Conservation (phyloP, 2,329 filamentous ascomycete genomes). For the Talaromyces sp. region DNA sequence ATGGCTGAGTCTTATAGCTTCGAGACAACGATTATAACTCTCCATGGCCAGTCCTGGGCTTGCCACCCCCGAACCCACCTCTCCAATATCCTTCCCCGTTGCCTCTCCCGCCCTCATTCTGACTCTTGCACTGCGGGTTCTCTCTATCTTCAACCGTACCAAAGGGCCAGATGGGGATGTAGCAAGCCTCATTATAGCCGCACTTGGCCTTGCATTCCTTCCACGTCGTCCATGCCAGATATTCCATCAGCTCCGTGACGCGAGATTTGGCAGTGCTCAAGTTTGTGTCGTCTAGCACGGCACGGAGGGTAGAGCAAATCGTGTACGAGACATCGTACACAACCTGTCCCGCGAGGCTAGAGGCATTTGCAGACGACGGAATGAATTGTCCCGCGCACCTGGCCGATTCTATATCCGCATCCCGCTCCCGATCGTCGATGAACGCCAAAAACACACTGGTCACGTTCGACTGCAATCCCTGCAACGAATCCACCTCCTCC, state of each 20-base stretch:
- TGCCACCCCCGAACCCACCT: neutral
- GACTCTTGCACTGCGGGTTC: slow-evolving; percentile 44
- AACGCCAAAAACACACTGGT: slow-evolving; percentile 32
- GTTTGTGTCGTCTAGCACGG: slow-evolving; percentile 23
- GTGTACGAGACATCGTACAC: slow-evolving; percentile 30
- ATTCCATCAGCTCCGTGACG: slow-evolving; percentile 44
- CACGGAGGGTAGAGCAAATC: slow-evolving; percentile 33
- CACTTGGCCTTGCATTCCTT: slow-evolving; percentile 54
- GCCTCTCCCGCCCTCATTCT: slow-evolving; percentile 15
- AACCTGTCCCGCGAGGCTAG: slow-evolving; percentile 26
- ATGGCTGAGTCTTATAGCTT: too few species aligned
- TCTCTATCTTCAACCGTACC: slow-evolving; percentile 55
- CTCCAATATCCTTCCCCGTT: slow-evolving; percentile 12
- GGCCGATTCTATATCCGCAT: slow-evolving; percentile 27
- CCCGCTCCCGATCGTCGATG: slow-evolving; percentile 32
- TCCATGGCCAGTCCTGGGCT: neutral
- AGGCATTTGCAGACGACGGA: slow-evolving; percentile 16
- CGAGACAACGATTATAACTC: neutral
- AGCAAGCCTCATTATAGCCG: slow-evolving; percentile 53
- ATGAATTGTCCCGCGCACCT: slow-evolving; percentile 37
- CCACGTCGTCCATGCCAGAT: slow-evolving; percentile 59
- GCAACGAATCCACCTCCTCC: slow-evolving; percentile 23
- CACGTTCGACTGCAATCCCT: slow-evolving; percentile 29
- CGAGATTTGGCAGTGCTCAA: slow-evolving; percentile 27
- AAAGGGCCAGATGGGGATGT: slow-evolving; percentile 63